Conservation (phyloP, 306 rosid species). For the Sindora glabra region DNA sequence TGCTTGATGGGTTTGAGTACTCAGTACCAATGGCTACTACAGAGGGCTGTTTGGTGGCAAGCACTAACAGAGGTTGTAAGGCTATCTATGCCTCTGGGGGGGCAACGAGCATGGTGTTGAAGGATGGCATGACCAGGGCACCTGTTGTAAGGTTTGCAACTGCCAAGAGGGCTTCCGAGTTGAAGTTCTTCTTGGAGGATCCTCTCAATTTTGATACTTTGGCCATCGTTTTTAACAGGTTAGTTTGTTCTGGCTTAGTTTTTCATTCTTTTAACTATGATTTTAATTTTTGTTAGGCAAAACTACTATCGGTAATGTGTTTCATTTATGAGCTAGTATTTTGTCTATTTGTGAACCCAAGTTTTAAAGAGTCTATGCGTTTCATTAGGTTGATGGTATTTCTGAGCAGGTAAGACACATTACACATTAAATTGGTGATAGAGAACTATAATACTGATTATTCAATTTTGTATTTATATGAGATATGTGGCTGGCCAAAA, state of each 20-base stretch:
- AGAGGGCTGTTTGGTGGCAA: conserved; percentile 76
- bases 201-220: conserved; percentile 56
- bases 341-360: too few species aligned
- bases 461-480: too few species aligned
- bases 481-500: too few species aligned
- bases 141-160: conserved; percentile 70
- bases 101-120: conserved; percentile 50
- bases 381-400: too few species aligned
- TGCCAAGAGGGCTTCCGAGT: conserved; percentile 59
- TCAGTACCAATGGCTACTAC: conserved; percentile 93
- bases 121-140: conserved; percentile 83
- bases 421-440: too few species aligned
- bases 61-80: conserved; percentile 85
- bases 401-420: too few species aligned
- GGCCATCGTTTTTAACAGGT: conserved; percentile 60
- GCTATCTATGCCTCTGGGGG: conserved; percentile 80
- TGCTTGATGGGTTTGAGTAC: conserved; percentile 59
- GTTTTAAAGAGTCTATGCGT: too few species aligned
- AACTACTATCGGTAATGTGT: too few species aligned
- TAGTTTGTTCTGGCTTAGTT: neutral
- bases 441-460: too few species aligned
- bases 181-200: conserved; percentile 70
- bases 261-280: too few species aligned
- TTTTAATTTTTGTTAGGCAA: too few species aligned
- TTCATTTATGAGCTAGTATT: too few species aligned